Base-by-base conservation (phyloP, 73 alveolate species). In the Tetrahymena elliotti region DNA sequence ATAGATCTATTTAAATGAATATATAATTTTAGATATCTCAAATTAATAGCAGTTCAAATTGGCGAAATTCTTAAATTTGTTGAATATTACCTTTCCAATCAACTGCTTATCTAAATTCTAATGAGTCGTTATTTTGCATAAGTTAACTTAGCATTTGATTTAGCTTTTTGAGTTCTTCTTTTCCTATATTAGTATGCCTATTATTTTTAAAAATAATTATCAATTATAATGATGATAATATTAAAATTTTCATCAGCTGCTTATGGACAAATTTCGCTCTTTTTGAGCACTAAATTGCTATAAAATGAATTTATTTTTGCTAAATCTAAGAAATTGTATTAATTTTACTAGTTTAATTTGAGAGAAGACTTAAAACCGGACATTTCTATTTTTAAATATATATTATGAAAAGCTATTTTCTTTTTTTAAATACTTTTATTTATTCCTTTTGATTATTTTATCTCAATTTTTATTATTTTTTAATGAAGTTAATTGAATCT, bases 101-200 rank as follows among this genome's bases (percentile, higher is more conserved):
- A 31, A 96, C 97, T 47, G 97, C 97, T 20, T 83, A 24, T 38
- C 97, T 53, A 95, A 96, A 96, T 83, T 94, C 97, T 33, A 93
- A 22, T 53, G 96, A 52, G 35, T 93, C 97, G 35, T 52, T 52
- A 36, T 92, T 68, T 68, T 93, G 94, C 15, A 54, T 31, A 12
- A 93, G 94, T 35, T 93, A 68, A 34, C 88, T 33, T 34, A 93
- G 82, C 47, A 93, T 93, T 93, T 93, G 96, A 82, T 93, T 93
- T 35, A 93, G 68, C 88, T 68, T 93, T 68, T 93, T 93, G 92
- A 53, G 93, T 82, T 93, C 96, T 53, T 93, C 96, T 37, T 93
- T 93, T 39, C 93, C 54, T 68, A 93, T 68, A 68, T 68, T 68
- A 31, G 88, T 68, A 68, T 68, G 88, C 36, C 88, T 68, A 68